Base-by-base conservation (phyloP, 2,329 filamentous ascomycete genomes). In the Claviceps fusiformis region DNA sequence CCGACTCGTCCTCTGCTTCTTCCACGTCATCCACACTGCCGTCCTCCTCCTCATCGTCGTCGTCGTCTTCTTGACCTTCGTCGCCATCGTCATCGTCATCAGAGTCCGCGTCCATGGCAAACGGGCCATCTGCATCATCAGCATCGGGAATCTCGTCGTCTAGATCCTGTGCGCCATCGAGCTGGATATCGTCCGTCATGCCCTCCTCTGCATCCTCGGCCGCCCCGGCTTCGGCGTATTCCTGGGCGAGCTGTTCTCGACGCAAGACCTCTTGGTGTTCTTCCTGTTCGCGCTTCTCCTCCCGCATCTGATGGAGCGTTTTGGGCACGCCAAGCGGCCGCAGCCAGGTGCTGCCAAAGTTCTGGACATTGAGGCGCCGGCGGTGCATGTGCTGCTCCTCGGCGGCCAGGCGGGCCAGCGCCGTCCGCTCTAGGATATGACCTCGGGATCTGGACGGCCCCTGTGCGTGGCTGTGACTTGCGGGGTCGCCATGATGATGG, bases 291-390 rank as follows among this genome's bases (percentile, higher is more conserved):
- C 87, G 81, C 61, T 85, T 83, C 73, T 98, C 93, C 70, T 98
- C 93, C 46, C 87, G 85, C 71, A 90, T 81, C 59, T 95, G 90
- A 66, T 95, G 85, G 57, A 95, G 81, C 1, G 92, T 95, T 75
- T 97, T 98, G 56, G 82, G 69, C 55, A 95, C 79, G 8, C 92
- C 93, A 0, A 89, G 90, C 0, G 93, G 93, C 56, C 86, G 87
- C 55, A 98, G 84, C 93, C 93, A 98, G 48, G 80, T 81, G 60
- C 85, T 87, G 57, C 93, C 93, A 66, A 95, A 96, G 64, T 90
- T 87, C 50, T 86, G 81, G 35, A 97, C 86, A 61, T 92, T 89
- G 50, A 81, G 73, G 64, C 91, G 89, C 50, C 92, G 88, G 9
- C 85, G 79, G 54, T 85, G 80, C 60, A 95, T 78, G 56, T 83